A percentile compares a stretch with the other conserved stretches of the same genome.
Conservation (phyloP, 164 flowering plant species). For the Nymphaea thermarum region DNA sequence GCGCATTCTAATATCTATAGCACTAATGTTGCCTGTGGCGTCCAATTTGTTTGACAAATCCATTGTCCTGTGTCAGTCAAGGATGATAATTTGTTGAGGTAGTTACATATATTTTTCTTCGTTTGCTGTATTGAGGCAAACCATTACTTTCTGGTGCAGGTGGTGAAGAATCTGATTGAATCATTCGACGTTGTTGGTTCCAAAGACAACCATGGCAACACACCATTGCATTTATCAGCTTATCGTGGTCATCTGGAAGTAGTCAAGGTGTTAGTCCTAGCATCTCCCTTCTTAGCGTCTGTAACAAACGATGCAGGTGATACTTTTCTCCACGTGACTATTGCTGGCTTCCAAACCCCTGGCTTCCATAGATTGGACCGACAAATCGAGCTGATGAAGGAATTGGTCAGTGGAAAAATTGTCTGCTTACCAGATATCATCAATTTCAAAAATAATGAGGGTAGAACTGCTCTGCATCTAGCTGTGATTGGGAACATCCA, state of each 20-base stretch:
- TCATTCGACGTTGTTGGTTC: conserved; percentile 40
- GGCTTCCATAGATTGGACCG: conserved; percentile 67
- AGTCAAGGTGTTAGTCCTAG: conserved; percentile 31
- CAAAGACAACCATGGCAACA: conserved; percentile 65
- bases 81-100: too few species aligned
- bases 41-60: too few species aligned
- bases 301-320: conserved; percentile 54
- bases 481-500: conserved; percentile 66
- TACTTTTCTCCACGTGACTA: conserved; percentile 79
- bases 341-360: conserved; percentile 67
- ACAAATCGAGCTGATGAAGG: conserved; percentile 63
- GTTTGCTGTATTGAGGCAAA: too few species aligned
- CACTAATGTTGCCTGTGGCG: too few species aligned
- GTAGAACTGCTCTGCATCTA: conserved; percentile 83
- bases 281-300: conserved; percentile 32
- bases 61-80: too few species aligned
- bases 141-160: conserved; percentile 25
- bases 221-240: conserved; percentile 72
- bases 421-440: conserved; percentile 32
- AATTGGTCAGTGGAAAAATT: conserved; percentile 31
- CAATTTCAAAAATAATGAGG: conserved; percentile 56
- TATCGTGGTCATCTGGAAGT: conserved; percentile 62
- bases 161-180: conserved; percentile 47
- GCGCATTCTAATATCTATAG: too few species aligned
- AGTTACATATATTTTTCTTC: too few species aligned